These are phyloP conservation scores for Exophiala sideris DNA, from an alignment of 2,329 filamentous ascomycete genomes.

Conservation along the genomic window DNA sequence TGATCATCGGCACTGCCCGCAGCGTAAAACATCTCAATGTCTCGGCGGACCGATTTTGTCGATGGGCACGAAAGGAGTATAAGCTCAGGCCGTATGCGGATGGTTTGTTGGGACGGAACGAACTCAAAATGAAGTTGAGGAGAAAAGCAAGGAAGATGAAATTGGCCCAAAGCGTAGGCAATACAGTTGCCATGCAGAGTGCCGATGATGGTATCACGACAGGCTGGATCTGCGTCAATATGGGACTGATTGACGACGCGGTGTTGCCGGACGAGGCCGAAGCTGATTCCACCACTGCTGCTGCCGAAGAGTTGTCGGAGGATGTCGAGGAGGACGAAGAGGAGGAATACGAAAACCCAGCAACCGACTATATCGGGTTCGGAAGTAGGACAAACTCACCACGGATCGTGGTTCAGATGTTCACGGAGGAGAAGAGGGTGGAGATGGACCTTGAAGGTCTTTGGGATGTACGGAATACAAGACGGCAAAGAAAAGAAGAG, in stretches of 20 bases:
- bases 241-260: slow-evolving; percentile 58
- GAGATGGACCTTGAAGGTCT: slow-evolving; percentile 65
- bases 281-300: background rate
- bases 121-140: slow-evolving; percentile 81
- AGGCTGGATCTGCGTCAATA: slow-evolving; percentile 93
- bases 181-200: slow-evolving; percentile 54
- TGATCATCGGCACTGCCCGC: slow-evolving; percentile 87
- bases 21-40: slow-evolving; percentile 92
- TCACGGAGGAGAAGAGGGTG: slow-evolving; percentile 66
- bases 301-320: slow-evolving; percentile 17
- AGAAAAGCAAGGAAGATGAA: slow-evolving; percentile 78
- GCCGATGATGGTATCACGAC: slow-evolving; percentile 84
- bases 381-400: slow-evolving; percentile 57
- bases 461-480: slow-evolving; percentile 47
- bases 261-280: slow-evolving; percentile 6
- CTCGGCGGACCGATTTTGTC: slow-evolving; percentile 80
- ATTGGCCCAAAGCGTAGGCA: slow-evolving; percentile 69
- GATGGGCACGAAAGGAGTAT: slow-evolving; percentile 74
- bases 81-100: slow-evolving; percentile 75
- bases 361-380: slow-evolving; percentile 70
- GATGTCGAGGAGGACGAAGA: slow-evolving; percentile 36
- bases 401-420: slow-evolving; percentile 67
- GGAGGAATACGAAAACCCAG: slow-evolving; percentile 37
- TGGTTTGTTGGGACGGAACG: slow-evolving; percentile 82
- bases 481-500: slow-evolving; percentile 15